phyloP scores from a whole-genome alignment of 148 eudicot genomes.

The Camellia lanceoleosa region DNA sequence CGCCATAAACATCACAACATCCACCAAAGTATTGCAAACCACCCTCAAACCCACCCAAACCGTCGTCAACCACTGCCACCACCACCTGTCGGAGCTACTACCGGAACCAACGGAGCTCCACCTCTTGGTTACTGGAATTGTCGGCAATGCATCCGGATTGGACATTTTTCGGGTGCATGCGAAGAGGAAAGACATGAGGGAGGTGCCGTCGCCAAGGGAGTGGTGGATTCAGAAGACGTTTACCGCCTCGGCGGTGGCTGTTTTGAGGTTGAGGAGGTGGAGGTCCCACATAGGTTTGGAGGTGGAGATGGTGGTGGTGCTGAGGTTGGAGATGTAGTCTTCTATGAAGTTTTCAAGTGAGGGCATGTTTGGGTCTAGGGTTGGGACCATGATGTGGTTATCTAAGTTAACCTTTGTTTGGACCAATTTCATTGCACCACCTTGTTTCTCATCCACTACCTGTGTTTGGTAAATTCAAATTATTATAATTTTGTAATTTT shows the following conservation, averaged over 20 bases:
- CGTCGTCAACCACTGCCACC: conserved; percentile 8
- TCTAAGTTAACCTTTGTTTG: conserved; percentile 20
- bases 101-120: not conserved
- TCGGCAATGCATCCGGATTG: conserved; percentile 19
- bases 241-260: conserved; percentile 15
- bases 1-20: conserved; percentile 23
- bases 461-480: not conserved
- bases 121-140: conserved; percentile 18
- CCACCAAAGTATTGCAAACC: conserved; percentile 26
- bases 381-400: conserved; percentile 25
- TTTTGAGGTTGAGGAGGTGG: conserved; percentile 27
- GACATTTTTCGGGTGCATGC: conserved; percentile 30
- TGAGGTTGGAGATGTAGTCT: conserved; percentile 31
- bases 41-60: conserved; percentile 11
- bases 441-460: conserved; percentile 45
- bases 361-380: conserved; percentile 4
- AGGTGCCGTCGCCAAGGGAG: conserved; percentile 34
- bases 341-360: conserved; percentile 30
- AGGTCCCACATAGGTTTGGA: conserved; percentile 36
- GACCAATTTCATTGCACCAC: conserved; percentile 30
- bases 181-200: conserved; percentile 29
- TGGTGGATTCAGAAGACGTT: conserved; percentile 28
- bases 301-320: conserved; percentile 19
- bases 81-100: not conserved
- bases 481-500: not conserved